These are phyloP conservation scores for Colletotrichum sp. DNA, from an alignment of 2,329 filamentous ascomycete species.

Conservation along the genomic window DNA sequence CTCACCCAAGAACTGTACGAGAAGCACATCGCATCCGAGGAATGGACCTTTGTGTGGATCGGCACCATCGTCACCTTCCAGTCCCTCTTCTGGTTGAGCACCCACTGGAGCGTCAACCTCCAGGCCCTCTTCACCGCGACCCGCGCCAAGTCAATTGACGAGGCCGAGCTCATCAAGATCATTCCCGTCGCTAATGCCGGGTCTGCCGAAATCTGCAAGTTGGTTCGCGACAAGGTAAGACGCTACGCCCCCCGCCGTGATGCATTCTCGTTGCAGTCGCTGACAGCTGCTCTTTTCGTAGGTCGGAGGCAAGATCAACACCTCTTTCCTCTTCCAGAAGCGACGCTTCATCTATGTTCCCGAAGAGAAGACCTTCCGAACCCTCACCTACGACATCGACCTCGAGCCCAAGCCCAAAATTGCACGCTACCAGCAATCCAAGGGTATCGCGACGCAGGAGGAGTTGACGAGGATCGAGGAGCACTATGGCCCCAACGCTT, in stretches of 20 bases:
- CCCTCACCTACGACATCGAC: conserved; percentile 85
- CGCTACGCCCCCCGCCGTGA: neutral
- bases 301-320: conserved; percentile 74
- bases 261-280: neutral
- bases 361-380: conserved; percentile 76
- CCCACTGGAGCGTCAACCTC: conserved; percentile 95
- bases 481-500: conserved; percentile 94
- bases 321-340: conserved; percentile 97
- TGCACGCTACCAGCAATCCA: conserved; percentile 77
- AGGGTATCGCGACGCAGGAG: conserved; percentile 74
- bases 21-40: conserved; percentile 87
- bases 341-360: conserved; percentile 88
- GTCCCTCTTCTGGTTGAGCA: conserved; percentile 90
- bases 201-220: conserved; percentile 81
- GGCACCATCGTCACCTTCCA: conserved; percentile 88
- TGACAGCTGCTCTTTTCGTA: conserved; percentile 28
- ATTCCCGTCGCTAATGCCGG: conserved; percentile 90
- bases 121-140: conserved; percentile 81
- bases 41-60: conserved; percentile 98
- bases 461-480: conserved; percentile 83
- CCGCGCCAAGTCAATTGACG: conserved; percentile 70
- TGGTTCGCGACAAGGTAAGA: conserved; percentile 70
- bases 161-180: conserved; percentile 89
- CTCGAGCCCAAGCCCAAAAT: conserved; percentile 81
- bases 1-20: conserved; percentile 85